phyloP scores from a whole-genome alignment of 352 stramenopile species.

The Globisporangium barbulae region DNA sequence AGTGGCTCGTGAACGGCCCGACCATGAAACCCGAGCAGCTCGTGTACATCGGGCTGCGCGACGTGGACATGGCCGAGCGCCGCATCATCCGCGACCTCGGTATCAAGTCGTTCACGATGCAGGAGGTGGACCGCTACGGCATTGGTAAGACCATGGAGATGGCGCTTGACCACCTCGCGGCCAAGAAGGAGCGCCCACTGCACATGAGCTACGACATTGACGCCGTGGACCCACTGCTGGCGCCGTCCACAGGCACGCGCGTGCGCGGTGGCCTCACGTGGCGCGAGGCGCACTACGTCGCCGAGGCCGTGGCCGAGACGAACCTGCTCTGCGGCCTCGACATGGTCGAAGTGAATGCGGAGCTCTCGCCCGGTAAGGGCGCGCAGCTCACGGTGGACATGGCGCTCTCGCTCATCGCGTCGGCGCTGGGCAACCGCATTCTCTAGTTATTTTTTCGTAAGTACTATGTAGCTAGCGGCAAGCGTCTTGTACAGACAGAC shows the following conservation, averaged over 20 bases:
- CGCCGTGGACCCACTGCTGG: constrained; percentile 93
- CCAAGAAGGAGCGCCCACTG: constrained; percentile 86
- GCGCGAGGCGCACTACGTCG: constrained; percentile 96
- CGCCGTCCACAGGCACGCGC: constrained; percentile 94
- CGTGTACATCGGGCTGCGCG: constrained; percentile 95
- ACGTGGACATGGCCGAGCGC: constrained; percentile 92
- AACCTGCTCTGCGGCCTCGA: constrained; percentile 88
- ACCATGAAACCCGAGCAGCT: constrained; percentile 85
- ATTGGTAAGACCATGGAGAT: constrained; percentile 97
- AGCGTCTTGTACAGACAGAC: background rate
- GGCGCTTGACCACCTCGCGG: constrained; percentile 92
- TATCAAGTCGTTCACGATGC: constrained; percentile 96
- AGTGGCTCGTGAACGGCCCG: constrained; percentile 88
- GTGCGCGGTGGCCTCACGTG: constrained; percentile 95
- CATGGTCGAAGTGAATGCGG: constrained; percentile 96
- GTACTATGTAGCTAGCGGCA: background rate
- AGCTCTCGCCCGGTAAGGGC: constrained; percentile 81
- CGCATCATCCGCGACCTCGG: constrained; percentile 88
- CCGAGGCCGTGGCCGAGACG: constrained; percentile 90
- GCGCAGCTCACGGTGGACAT: constrained; percentile 93
- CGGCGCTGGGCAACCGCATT: constrained; percentile 91
- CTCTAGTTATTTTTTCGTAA: constrained; percentile 42
- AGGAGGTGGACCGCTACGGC: constrained; percentile 95
- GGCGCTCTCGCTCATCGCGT: constrained; percentile 90
- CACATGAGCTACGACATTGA: constrained; percentile 99